phyloP scores from a whole-genome alignment of 1,284 basidiomycete genomes.

The Crepidotus sp. region DNA sequence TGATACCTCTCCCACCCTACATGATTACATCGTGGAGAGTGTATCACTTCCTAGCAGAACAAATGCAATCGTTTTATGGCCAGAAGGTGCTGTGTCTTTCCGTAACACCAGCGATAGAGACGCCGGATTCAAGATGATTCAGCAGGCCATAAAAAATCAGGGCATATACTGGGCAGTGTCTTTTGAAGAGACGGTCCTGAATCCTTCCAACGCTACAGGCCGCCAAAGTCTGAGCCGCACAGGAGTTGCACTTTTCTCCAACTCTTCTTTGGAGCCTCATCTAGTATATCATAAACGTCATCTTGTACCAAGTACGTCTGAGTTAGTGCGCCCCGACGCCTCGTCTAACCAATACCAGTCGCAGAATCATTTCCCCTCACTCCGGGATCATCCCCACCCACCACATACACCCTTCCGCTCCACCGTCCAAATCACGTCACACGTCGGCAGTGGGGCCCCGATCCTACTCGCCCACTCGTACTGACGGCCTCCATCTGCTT shows the following conservation, averaged over 20 bases:
- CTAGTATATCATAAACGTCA: slow-evolving; percentile 64
- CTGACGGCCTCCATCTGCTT: slow-evolving; percentile 70
- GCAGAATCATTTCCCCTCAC: slow-evolving; percentile 62
- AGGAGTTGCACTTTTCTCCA: slow-evolving; percentile 53
- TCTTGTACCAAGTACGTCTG: slow-evolving; percentile 59
- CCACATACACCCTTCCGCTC: slow-evolving; percentile 37
- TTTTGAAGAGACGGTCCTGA: slow-evolving; percentile 47
- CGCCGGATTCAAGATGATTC: slow-evolving; percentile 39
- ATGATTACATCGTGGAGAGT: slow-evolving; percentile 54
- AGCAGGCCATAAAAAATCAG: slow-evolving; percentile 20
- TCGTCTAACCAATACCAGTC: slow-evolving; percentile 32
- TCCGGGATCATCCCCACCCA: slow-evolving; percentile 41
- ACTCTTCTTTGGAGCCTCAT: slow-evolving; percentile 33
- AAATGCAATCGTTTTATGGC: slow-evolving; percentile 66
- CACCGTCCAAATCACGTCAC: slow-evolving; percentile 31
- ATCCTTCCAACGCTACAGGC: slow-evolving; percentile 25
- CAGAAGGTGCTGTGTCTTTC: slow-evolving; percentile 66
- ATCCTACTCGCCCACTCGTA: slow-evolving; percentile 42
- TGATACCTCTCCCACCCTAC: slow-evolving; percentile 35
- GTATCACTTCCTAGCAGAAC: slow-evolving; percentile 27
- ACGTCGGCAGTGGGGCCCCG: slow-evolving; percentile 36
- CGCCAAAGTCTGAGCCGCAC: slow-evolving; percentile 39
- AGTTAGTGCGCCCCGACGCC: neutral
- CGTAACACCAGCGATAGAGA: slow-evolving; percentile 39
- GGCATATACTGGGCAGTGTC: slow-evolving; percentile 51